phyloP scores from a whole-genome alignment of 148 eudicot genomes.

The Cornus kousa region DNA sequence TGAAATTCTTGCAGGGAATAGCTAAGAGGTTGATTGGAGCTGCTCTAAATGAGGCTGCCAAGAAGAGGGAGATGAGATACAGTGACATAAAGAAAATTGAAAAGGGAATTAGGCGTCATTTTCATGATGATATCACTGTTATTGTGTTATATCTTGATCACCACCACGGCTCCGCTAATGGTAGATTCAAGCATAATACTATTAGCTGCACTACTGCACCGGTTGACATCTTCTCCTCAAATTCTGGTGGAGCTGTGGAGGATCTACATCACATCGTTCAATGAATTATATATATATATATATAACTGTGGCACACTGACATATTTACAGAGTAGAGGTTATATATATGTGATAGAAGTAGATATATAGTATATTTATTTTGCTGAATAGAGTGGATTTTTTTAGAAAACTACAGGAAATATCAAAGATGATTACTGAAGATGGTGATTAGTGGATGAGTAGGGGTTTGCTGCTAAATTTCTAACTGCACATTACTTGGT shows the following conservation, averaged over 20 bases:
- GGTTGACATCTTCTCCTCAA: constrained; percentile 35
- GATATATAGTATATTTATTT: not conserved
- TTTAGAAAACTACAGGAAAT: not conserved
- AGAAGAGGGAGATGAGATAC: constrained; percentile 47
- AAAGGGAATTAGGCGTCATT: constrained; percentile 48
- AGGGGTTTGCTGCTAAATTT: not conserved
- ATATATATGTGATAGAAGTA: not conserved
- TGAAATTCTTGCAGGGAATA: constrained; percentile 44
- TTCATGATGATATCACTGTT: constrained; percentile 52
- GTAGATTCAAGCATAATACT: constrained; percentile 15
- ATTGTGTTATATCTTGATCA: constrained; percentile 47
- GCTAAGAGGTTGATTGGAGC: constrained; percentile 48
- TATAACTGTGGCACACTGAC: not conserved
- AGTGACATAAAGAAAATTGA: constrained; percentile 47
- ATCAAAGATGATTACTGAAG: not conserved
- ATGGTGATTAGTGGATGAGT: not conserved
- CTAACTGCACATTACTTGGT: not conserved
- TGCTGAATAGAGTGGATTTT: not conserved
- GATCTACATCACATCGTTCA: constrained; percentile 11
- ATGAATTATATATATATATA: not conserved
- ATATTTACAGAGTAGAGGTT: not conserved
- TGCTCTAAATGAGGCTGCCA: constrained; percentile 43
- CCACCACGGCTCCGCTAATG: constrained; percentile 8
- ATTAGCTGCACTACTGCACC: constrained; percentile 36
- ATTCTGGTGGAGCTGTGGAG: constrained; percentile 21